phyloP scores from a whole-genome alignment of 345 rosid species.

The Salix suchowensis region DNA sequence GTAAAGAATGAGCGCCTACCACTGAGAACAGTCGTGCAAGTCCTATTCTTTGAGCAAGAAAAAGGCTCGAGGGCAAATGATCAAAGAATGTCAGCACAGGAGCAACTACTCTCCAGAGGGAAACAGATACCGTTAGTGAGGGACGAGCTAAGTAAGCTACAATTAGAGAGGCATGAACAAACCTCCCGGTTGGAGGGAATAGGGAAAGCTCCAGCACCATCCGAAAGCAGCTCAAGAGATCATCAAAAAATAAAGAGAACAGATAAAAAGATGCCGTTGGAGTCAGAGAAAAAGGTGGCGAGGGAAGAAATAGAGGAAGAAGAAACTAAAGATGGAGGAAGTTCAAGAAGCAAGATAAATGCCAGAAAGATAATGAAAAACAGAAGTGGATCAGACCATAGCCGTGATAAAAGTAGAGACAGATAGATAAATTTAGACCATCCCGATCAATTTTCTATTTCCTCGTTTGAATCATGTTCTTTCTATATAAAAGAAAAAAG shows the following conservation, averaged over 20 bases:
- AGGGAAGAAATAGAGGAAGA: constrained; percentile 31
- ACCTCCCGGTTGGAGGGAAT: constrained; percentile 5
- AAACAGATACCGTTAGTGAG: constrained; percentile 18
- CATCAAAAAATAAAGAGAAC: constrained; percentile 20
- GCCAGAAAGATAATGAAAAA: constrained; percentile 24
- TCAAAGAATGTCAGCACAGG: constrained; percentile 19
- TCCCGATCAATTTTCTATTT: neutral
- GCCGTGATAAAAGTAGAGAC: constrained; percentile 35
- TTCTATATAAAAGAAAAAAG: neutral
- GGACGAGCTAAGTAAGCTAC: constrained; percentile 21
- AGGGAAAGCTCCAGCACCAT: constrained; percentile 10
- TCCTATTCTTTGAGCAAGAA: constrained; percentile 87
- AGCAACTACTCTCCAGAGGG: constrained; percentile 18
- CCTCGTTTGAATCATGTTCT: neutral
- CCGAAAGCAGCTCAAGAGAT: constrained; percentile 25
- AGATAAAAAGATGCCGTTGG: constrained; percentile 16
- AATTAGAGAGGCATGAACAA: constrained; percentile 20
- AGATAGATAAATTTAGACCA: constrained; percentile 14
- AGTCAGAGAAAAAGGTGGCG: constrained; percentile 23
- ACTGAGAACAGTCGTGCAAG: constrained; percentile 87
- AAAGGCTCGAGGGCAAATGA: constrained; percentile 14
- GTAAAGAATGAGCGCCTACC: constrained; percentile 94
- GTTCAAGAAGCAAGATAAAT: constrained; percentile 26
- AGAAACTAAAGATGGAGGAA: constrained; percentile 26
- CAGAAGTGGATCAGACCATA: constrained; percentile 33